phyloP scores from a whole-genome alignment of 768 basidiomycete species.

The Naganishia randhawae region DNA sequence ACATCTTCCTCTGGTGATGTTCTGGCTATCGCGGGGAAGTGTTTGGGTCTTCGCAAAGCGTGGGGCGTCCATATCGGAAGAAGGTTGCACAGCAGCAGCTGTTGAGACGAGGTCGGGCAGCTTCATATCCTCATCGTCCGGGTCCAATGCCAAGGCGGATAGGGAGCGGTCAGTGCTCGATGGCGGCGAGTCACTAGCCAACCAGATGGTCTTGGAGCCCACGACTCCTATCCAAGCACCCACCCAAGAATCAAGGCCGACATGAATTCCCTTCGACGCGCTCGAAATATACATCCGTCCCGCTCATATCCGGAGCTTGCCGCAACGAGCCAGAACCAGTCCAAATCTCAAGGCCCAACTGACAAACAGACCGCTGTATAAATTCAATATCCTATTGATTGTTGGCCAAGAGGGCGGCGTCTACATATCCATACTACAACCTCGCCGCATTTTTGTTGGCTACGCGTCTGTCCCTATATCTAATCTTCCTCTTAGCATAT shows the following conservation, averaged over 20 bases:
- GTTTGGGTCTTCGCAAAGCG: not conserved
- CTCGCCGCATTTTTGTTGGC: not conserved
- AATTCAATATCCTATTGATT: not conserved
- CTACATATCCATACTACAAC: not conserved
- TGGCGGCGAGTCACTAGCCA: too few species aligned
- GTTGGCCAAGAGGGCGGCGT: not conserved
- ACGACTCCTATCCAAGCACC: too few species aligned
- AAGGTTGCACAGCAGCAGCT: not conserved
- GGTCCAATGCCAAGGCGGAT: not conserved
- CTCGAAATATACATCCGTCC: not conserved
- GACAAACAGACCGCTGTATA: not conserved
- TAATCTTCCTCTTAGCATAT: too few species aligned
- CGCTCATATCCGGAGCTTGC: not conserved
- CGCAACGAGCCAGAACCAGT: too few species aligned
- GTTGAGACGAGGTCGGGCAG: not conserved
- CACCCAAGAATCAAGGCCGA: too few species aligned
- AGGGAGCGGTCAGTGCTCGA: too few species aligned
- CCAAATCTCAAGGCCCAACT: not conserved
- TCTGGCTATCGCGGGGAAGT: not conserved
- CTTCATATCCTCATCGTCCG: too few species aligned
- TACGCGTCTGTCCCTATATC: not conserved
- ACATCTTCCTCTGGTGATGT: constrained; percentile 3
- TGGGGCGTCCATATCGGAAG: not conserved
- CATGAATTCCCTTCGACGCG: not conserved
- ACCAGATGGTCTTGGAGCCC: too few species aligned